Evolutionary conservation across 139 green algal species (phyloP).

Genomic region (Astrephomene gubernaculifera): DNA sequence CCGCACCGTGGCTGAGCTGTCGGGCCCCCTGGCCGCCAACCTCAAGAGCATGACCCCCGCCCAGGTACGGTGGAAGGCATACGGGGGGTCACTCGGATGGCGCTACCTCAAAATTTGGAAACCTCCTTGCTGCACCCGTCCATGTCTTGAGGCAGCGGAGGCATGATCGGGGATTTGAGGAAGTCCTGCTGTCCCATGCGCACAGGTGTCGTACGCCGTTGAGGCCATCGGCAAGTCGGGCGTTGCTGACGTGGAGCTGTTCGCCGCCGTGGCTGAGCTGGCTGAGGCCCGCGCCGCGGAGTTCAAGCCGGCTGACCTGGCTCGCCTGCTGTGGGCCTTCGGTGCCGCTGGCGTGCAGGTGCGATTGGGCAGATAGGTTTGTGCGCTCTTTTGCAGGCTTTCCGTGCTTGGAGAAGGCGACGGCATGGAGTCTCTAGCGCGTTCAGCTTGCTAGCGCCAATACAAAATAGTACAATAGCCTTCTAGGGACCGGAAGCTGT

Average conservation of each 20-base stretch:
- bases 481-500: too few relatives aligned
- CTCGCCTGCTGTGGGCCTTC: slow-evolving; percentile 63
- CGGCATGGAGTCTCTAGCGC: too few relatives aligned
- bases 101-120: too few relatives aligned
- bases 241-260: slow-evolving; percentile 29
- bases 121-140: too few relatives aligned
- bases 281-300: slow-evolving; percentile 42
- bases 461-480: too few relatives aligned
- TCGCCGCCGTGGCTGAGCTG: slow-evolving; percentile 33
- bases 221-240: slow-evolving; percentile 62
- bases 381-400: too few relatives aligned
- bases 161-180: background rate
- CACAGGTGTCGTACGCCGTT: slow-evolving; percentile 58
- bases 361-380: too few relatives aligned
- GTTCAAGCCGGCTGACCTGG: slow-evolving; percentile 48
- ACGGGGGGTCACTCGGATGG: too few relatives aligned
- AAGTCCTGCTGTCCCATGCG: background rate
- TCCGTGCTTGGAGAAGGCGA: too few relatives aligned
- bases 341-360: slow-evolving; percentile 55
- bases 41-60: slow-evolving; percentile 52
- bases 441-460: too few relatives aligned
- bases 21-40: slow-evolving; percentile 49
- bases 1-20: slow-evolving; percentile 54
- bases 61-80: too few relatives aligned
- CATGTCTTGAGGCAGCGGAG: background rate